Conservation (phyloP, 2,329 filamentous ascomycete species). For the Pseudomassariella vexata region DNA sequence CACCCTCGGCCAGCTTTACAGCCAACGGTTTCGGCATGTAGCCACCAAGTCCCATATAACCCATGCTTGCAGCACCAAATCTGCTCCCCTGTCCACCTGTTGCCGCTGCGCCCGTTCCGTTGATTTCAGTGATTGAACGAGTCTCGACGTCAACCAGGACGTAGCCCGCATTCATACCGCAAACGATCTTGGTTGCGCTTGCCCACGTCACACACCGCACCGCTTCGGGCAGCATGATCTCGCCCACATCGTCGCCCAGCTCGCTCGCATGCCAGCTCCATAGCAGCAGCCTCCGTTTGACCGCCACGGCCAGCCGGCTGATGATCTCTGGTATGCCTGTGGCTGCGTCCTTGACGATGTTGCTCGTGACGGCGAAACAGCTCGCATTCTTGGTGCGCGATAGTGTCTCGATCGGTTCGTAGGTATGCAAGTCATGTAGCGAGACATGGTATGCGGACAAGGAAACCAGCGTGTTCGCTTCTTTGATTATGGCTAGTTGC, state of each 20-base stretch:
- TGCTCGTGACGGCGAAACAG: slow-evolving; percentile 88
- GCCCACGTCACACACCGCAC: slow-evolving; percentile 91
- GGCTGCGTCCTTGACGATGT: slow-evolving; percentile 83
- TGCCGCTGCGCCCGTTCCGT: slow-evolving; percentile 65
- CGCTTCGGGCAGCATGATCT: slow-evolving; percentile 58
- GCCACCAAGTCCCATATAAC: slow-evolving; percentile 90
- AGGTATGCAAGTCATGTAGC: slow-evolving; percentile 82
- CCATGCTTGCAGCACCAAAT: slow-evolving; percentile 86
- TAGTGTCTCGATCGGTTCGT: slow-evolving; percentile 73
- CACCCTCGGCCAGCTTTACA: slow-evolving; percentile 72
- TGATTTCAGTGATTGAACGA: slow-evolving; percentile 70
- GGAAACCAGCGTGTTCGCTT: slow-evolving; percentile 85
- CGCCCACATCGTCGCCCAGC: slow-evolving; percentile 7
- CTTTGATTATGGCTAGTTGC: slow-evolving; percentile 92
- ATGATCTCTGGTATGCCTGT: slow-evolving; percentile 92
- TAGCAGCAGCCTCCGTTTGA: slow-evolving; percentile 81
- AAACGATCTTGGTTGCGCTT: slow-evolving; percentile 77
- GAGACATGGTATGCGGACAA: slow-evolving; percentile 86
- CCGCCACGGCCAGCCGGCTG: slow-evolving; percentile 82
- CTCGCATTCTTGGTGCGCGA: slow-evolving; percentile 81
- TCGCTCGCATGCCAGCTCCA: slow-evolving; percentile 70
- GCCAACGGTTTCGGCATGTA: slow-evolving; percentile 89
- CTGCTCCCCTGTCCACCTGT: slow-evolving; percentile 60
- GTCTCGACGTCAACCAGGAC: slow-evolving; percentile 79
- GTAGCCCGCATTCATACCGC: slow-evolving; percentile 87